phyloP scores from a whole-genome alignment of 352 stramenopile species.

The Globisporangium mamillatum region DNA sequence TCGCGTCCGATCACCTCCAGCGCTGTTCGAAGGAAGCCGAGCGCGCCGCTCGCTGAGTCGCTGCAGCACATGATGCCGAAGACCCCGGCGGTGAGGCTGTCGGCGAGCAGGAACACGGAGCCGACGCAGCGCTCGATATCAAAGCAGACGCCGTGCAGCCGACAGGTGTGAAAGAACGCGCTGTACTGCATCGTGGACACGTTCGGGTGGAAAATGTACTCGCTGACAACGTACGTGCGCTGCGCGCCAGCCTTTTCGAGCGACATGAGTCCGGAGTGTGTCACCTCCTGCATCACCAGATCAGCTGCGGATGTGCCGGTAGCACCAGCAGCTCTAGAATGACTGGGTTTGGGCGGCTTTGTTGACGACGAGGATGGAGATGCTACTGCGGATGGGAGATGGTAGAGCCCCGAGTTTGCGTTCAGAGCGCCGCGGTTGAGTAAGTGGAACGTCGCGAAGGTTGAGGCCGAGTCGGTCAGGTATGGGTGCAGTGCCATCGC shows the following conservation, averaged over 20 bases:
- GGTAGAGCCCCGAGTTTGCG: slow-evolving; percentile 31
- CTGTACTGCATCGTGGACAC: slow-evolving; percentile 75
- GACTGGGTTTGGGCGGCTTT: not conserved
- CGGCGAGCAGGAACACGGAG: slow-evolving; percentile 65
- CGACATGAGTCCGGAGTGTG: slow-evolving; percentile 18
- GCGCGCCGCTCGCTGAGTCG: slow-evolving; percentile 42
- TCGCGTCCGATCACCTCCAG: slow-evolving; percentile 75
- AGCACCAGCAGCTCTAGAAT: too few relatives aligned
- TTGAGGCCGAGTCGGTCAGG: slow-evolving; percentile 71
- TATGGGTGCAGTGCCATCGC: slow-evolving; percentile 72
- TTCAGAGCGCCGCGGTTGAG: slow-evolving; percentile 46
- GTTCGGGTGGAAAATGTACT: slow-evolving; percentile 79
- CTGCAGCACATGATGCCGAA: slow-evolving; percentile 68
- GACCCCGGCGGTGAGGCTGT: slow-evolving; percentile 80
- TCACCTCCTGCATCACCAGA: slow-evolving; percentile 30
- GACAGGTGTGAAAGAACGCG: slow-evolving; percentile 87
- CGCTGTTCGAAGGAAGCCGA: slow-evolving; percentile 60
- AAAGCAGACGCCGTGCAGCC: slow-evolving; percentile 86
- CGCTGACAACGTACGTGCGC: slow-evolving; percentile 65
- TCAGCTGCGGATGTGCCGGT: slow-evolving; percentile 8
- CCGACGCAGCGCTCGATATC: slow-evolving; percentile 70
- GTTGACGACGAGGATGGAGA: not conserved
- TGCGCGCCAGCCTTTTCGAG: slow-evolving; percentile 20
- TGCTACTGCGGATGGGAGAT: slow-evolving; percentile 20
- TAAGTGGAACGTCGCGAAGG: slow-evolving; percentile 70